Conservation (phyloP, 495 filamentous ascomycete genomes). For the Penicillium argentinense region DNA sequence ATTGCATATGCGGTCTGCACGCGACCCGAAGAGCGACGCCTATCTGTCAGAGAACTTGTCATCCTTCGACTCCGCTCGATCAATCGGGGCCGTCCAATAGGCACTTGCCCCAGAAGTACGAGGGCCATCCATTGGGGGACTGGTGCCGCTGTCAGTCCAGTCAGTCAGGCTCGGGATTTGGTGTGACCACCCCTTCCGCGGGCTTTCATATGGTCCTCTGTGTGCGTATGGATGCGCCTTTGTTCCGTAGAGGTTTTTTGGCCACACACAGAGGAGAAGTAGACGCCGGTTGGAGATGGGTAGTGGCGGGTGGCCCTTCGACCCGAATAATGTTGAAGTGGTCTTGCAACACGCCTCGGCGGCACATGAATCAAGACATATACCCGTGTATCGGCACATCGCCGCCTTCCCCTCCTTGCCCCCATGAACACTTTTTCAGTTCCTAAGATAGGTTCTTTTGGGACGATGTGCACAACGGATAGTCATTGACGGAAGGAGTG, state of each 20-base stretch:
- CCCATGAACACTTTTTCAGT: background rate
- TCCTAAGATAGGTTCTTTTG: background rate
- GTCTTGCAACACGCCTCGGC: conserved; percentile 13
- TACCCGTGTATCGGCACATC: conserved; percentile 1
- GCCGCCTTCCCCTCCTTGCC: background rate
- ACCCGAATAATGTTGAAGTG: background rate
- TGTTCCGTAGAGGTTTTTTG: too few species aligned
- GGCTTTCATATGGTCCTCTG: too few species aligned
- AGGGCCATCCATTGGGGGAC: background rate
- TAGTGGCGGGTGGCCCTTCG: conserved; percentile 5
- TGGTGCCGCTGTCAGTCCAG: background rate
- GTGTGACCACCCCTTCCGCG: background rate
- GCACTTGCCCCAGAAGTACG: conserved; percentile 14
- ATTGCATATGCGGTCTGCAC: conserved; percentile 29
- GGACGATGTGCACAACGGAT: background rate
- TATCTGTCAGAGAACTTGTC: conserved; percentile 2
- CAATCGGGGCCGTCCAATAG: conserved; percentile 1
- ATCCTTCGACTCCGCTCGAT: conserved; percentile 4
- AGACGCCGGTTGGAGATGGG: conserved; percentile 16
- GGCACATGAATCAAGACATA: conserved; percentile 17
- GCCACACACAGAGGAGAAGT: too few species aligned
- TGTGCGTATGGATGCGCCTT: too few species aligned
- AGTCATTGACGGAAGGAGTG: conserved; percentile 5
- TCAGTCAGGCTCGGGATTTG: conserved; percentile 18
- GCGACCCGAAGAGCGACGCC: conserved; percentile 17